phyloP scores from a whole-genome alignment of 78 protist genomes.

The Monosiga brevicollis region DNA sequence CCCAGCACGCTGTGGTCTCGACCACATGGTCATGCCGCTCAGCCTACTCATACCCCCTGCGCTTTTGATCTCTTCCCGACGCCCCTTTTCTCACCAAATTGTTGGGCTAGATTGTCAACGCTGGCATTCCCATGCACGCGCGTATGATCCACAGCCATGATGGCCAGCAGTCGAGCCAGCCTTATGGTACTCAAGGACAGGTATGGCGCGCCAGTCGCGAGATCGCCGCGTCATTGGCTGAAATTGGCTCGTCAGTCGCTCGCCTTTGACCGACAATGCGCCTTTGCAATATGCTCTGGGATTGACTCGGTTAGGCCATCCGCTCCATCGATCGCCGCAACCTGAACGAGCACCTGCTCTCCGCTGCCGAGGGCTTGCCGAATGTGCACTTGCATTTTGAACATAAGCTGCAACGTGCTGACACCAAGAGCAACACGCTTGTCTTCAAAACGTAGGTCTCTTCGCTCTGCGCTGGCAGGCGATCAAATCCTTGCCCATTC shows the following conservation, averaged over 20 bases:
- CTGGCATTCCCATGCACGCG: constrained; percentile 19
- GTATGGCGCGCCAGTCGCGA: background rate
- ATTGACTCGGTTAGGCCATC: constrained; percentile 28
- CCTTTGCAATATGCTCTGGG: too few relatives aligned
- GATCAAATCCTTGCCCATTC: background rate
- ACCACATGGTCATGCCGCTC: too few relatives aligned
- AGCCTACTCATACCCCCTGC: too few relatives aligned
- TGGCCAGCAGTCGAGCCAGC: background rate
- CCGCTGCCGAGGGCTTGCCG: constrained; percentile 18
- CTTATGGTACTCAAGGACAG: constrained; percentile 3
- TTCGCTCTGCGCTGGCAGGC: background rate
- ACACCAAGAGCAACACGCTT: background rate
- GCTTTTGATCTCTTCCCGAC: too few relatives aligned
- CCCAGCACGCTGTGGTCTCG: too few relatives aligned
- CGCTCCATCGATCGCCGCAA: constrained; percentile 23
- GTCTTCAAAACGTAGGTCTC: background rate
- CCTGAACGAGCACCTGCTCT: constrained; percentile 32
- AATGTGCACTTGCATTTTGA: constrained; percentile 19
- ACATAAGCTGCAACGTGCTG: constrained; percentile 1
- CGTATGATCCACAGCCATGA: constrained; percentile 32
- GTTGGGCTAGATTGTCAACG: background rate
- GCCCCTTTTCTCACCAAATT: too few relatives aligned
- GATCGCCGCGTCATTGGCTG: too few relatives aligned
- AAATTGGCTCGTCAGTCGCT: too few relatives aligned
- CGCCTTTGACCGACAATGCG: too few relatives aligned